Base-by-base conservation (phyloP, 352 stramenopile species). In the Pythium aristosporum region DNA sequence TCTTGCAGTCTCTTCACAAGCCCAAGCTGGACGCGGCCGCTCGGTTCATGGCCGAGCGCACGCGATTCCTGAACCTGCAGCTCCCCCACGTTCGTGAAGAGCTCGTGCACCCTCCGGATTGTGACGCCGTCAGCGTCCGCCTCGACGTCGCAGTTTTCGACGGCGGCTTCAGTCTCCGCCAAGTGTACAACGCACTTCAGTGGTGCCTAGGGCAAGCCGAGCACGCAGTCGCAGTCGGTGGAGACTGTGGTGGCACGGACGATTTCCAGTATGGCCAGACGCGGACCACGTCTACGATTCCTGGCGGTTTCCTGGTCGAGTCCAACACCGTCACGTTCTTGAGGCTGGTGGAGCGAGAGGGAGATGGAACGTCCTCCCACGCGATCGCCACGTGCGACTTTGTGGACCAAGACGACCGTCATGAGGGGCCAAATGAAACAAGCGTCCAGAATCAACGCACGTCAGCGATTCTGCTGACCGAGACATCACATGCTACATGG, bases 11-110 rank as follows among this genome's bases (percentile, higher is more conserved):
- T 1, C 42, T 65, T 9, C 50, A 57, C 25, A 42, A 21, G 18
- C 5, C 5, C 28, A 65, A 64, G 36, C 13, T 62, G 4, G 34
- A 51, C 15, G 42, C 41, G 3, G 54, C 54, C 16, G 51, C n/a
- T 18, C 54, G n/a, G 15, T 61, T 61, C 18, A 61, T 61, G 54
- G 30, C n/a, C 9, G 54, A 61, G 28, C 54, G 54, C 23, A 61
- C 54, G 16, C 37, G 42, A 9, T 61, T 61, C 25, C 36, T 61
- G 3, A 16, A 61, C n/a, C 42, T 41, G 4, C 16, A 50, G 11
- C 13, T 51, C n/a, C n/a, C 25, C 9, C n/a, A 52, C 41, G 32
- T 30, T 1, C 41, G 43, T 18, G 54, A 61, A 49, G 54, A 50
- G 30, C 23, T 46, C 11, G 9, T 50, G 20, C 16, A 61, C 9